Evolutionary conservation across 495 filamentous ascomycete genomes (phyloP), one percentile per base, ranked within the genome.

Genomic region (Patellaria atrata): DNA sequence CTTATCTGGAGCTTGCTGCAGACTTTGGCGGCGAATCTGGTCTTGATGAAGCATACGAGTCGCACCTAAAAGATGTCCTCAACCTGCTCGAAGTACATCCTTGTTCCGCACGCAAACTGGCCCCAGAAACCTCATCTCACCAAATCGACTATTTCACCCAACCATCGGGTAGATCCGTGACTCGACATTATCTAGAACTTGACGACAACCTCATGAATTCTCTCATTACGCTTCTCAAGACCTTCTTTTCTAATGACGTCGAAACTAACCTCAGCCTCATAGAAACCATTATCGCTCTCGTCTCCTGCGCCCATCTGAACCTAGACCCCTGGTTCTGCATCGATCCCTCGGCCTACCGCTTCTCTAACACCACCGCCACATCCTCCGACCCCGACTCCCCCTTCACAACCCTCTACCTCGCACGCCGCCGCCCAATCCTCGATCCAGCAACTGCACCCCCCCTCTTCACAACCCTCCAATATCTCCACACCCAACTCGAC

Each of bases 241-340:
- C 66, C 0, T 99, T 96, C 50, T 81, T 94, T 44, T 70, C 77
- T 4, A 96, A 99, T 52, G 73, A 82, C 12, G 73, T 94, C 2
- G 83, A 91, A 38, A 81, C 75, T 11, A 99, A 99, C 49, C 61
- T 99, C 8, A 73, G 75, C 1, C 59, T 93, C 5, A 94, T 91
- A 0, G 77, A 85, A 45, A 69, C 76, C 4, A 64, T 99, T 11
- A 71, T 86, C 36, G 79, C 82, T 40, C 64, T 96, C 18, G 77
- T 79, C 11, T 75, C 79, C 1, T 96, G 89, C 41, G 74, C 81
- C 11, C 78, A 77, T 30, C 77, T 91, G 48, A 68, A 73, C 4
- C 63, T 94, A 1, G 84, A 94, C 50, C 75, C 76, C 10, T 96
- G 91, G 89, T 66, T 96, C n/a, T 58, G 86, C 8, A 73, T 82